phyloP scores from a whole-genome alignment of 306 rosid genomes.

The Abrus precatorius region DNA sequence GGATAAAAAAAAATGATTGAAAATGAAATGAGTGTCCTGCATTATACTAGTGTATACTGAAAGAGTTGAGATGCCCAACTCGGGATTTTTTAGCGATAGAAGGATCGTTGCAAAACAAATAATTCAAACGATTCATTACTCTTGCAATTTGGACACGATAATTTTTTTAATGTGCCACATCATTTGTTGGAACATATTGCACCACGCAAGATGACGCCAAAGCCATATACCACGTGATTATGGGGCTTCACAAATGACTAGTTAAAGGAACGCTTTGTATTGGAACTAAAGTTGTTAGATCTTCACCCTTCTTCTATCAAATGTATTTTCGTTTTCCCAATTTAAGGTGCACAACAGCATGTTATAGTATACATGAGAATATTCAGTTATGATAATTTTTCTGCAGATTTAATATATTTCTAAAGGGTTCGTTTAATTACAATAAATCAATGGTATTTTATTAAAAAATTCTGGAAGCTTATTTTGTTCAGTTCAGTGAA shows the following conservation, averaged over 20 bases:
- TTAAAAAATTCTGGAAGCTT: no score
- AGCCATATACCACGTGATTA: conserved; percentile 27
- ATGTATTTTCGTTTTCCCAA: background rate
- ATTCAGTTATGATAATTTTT: no score
- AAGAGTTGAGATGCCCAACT: no score
- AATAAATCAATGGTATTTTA: no score
- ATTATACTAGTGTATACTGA: no score
- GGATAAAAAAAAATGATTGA: background rate
- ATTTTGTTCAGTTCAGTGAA: no score
- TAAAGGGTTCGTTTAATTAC: no score
- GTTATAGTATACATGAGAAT: no score
- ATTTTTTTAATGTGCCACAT: conserved; percentile 1
- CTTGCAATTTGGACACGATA: conserved; percentile 13
- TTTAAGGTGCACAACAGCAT: background rate
- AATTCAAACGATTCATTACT: background rate
- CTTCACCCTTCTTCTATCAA: background rate
- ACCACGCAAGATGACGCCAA: conserved; percentile 38
- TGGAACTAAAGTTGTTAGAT: no score
- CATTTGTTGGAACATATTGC: conserved; percentile 21
- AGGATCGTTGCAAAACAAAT: background rate
- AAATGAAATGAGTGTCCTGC: background rate
- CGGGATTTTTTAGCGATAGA: background rate
- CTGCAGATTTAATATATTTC: no score
- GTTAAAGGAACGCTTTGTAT: conserved; percentile 19
- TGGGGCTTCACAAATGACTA: conserved; percentile 22